Evolutionary conservation across 164 flowering plant species (phyloP), one percentile per base, ranked within the genome.

Genomic region (Nymphaea thermarum): DNA sequence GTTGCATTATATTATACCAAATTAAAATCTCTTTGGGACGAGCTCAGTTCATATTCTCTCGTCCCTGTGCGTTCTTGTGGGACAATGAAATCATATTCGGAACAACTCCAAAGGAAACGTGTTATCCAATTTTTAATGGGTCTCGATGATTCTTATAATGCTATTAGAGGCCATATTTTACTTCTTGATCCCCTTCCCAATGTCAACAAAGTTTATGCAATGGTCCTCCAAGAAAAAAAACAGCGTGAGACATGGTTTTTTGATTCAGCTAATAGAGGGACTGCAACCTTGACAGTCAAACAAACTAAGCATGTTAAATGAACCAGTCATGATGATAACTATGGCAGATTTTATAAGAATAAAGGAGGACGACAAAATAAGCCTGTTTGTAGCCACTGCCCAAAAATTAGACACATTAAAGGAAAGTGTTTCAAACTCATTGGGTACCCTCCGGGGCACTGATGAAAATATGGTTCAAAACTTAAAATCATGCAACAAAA

Each of bases 191-290:
- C 43, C 25, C 3, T 64, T 25, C 43, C 3, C 4, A 11, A 42
- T 11, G 44, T 64, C 7, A 43, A 6, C 43, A 64, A 64, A 25
- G 66, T 43, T 64, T 64, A 64, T 64, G 25, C 66, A 4, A 42
- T 64, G 7, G 66, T 64, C 6, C 43, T 64, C 8, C 66, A 64
- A 64, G 66, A 64, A 41, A 4, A 64, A 41, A 64, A 43, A 43
- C 66, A 64, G 12, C 43, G 66, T 41, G 66, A 64, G 43, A 5
- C 42, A 14, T 25, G 18, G 8, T 25, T 62, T 12, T 11, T 2
- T 62, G n/a, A 1, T 25, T 25, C 36, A 25, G 36, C 36, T 25
- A 25, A 25, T 25, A 1, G 36, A 25, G 36, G 36, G 36, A 25
- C 36, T 25, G 36, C 1, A 25, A 1, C 1, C 36, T 25, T 25